Evolutionary conservation across 2,329 filamentous ascomycete genomes (phyloP).

Genomic region (Colletotrichum simmondsii): DNA sequence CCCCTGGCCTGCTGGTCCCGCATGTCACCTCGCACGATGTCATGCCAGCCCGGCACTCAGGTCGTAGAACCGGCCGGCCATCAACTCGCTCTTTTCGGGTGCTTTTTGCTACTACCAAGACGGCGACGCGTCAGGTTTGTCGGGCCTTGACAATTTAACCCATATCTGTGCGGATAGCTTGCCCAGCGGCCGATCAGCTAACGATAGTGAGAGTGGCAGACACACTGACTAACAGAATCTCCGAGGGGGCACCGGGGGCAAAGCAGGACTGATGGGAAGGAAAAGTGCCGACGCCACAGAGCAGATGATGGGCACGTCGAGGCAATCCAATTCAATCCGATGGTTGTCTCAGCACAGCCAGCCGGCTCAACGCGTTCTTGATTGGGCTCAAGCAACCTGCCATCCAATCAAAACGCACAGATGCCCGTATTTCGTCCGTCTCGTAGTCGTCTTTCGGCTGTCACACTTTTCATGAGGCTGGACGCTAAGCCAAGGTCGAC

Average conservation of each 20-base stretch:
- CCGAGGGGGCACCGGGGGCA: too few relatives aligned
- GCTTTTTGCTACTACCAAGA: not conserved
- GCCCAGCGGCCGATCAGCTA: not conserved
- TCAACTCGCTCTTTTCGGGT: not conserved
- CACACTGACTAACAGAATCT: not conserved
- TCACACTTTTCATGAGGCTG: conserved; percentile 1
- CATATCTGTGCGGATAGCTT: not conserved
- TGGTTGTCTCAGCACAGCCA: conserved; percentile 15
- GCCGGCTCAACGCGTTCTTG: conserved; percentile 11
- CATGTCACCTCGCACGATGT: conserved; percentile 10
- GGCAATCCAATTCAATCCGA: not conserved
- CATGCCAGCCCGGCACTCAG: conserved; percentile 13
- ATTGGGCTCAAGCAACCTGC: conserved; percentile 13
- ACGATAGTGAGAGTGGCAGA: not conserved
- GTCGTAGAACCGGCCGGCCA: conserved; percentile 1
- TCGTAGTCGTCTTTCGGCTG: not conserved
- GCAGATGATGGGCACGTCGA: not conserved
- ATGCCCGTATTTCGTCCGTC: not conserved
- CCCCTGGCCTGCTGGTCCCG: not conserved
- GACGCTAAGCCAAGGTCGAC: conserved; percentile 1
- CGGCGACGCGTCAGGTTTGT: not conserved
- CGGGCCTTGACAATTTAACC: not conserved
- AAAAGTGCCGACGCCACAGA: not conserved
- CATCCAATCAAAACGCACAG: conserved; percentile 31
- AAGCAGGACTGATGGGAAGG: not conserved